Evolutionary conservation across 2,329 filamentous ascomycete species (phyloP), one percentile per base, ranked within the genome.

Genomic region (Diaporthe caulivora): DNA sequence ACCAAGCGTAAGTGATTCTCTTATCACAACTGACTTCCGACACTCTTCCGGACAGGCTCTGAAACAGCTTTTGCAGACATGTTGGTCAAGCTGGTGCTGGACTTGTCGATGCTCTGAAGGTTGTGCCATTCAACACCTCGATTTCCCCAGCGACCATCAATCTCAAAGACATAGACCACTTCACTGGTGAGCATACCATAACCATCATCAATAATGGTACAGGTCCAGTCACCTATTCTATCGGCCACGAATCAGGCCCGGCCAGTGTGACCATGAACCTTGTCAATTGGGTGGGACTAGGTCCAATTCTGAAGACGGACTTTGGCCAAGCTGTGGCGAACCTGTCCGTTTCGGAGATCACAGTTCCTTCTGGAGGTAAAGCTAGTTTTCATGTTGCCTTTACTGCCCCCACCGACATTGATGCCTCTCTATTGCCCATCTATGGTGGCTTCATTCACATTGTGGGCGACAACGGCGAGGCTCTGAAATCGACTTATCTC

Each of bases 261-360:
- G 82, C 82, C 9, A 79, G 80, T 42, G 81, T 83, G 75, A 80
- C 82, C 24, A 78, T 75, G 68, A 42, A 74, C 74, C 29, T 55
- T 21, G 40, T 72, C 57, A 62, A 68, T 70, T 75, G 70, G 11
- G 76, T 79, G 0, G 74, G 49, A 6, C 73, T 77, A 53, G 75
- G 76, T 54, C 78, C 78, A 74, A 58, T 47, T 15, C 58, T 62
- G 8, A 47, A 62, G 24, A 62, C 58, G 10, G 58, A 62, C 13
- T 62, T 62, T 21, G 40, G 58, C 17, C 58, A 62, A 17, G 58
- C 40, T 15, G 29, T 15, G 47, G 40, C 24, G 9, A 47, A 47
- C 58, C 31, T 62, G 2, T 47, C 58, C 11, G 24, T 62, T 5
- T 47, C 26, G 18, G 26, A 44, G 17, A 1, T 62, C 11, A 47